phyloP scores from a whole-genome alignment of 2,329 filamentous ascomycete genomes.

The Fusarium redolens region DNA sequence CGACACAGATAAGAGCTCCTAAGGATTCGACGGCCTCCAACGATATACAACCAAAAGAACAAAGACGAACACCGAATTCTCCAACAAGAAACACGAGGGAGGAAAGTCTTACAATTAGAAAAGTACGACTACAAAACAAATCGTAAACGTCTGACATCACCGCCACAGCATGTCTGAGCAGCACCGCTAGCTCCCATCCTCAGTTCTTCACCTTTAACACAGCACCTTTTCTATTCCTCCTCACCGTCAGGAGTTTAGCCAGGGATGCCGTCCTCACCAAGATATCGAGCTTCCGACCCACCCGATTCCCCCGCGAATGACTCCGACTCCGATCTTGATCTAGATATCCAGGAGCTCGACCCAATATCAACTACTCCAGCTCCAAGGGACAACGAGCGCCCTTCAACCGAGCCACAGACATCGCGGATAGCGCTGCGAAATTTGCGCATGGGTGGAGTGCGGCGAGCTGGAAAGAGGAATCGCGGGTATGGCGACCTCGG shows the following conservation, averaged over 20 bases:
- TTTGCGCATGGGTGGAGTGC: conserved; percentile 73
- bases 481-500: conserved; percentile 71
- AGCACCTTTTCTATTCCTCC: conserved; percentile 24
- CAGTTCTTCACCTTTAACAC: conserved; percentile 31
- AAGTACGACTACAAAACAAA: not conserved
- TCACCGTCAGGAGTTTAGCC: conserved; percentile 36
- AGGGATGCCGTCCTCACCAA: conserved; percentile 69
- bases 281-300: conserved; percentile 66
- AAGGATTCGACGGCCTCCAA: conserved; percentile 26
- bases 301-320: conserved; percentile 75
- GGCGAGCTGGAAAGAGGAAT: conserved; percentile 65
- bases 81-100: conserved; percentile 2
- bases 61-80: conserved; percentile 1
- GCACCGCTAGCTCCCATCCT: conserved; percentile 32
- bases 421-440: conserved; percentile 77
- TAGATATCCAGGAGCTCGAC: conserved; percentile 84
- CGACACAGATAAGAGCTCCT: conserved; percentile 32
- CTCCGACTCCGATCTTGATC: conserved; percentile 79
- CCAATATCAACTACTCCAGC: conserved; percentile 61
- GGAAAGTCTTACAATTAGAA: not conserved
- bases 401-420: conserved; percentile 57
- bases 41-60: conserved; percentile 10
- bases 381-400: conserved; percentile 46
- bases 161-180: conserved; percentile 43
- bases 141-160: conserved; percentile 3